Evolutionary conservation across 1,139 yeast species (phyloP).

Genomic region (Wickerhamomyces sp.): DNA sequence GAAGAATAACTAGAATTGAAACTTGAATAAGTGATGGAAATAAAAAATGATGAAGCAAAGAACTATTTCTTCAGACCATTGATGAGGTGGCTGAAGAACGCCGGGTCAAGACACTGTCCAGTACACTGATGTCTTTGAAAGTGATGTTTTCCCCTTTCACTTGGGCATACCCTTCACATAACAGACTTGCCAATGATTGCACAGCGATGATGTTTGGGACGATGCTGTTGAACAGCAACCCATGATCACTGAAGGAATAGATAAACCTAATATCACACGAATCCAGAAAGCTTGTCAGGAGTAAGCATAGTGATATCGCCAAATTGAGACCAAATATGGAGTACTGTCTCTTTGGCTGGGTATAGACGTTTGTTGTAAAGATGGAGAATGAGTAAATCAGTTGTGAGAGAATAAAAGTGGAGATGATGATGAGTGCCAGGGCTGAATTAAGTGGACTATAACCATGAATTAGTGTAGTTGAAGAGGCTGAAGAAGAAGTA

Average conservation of each 20-base stretch:
- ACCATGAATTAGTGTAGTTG: background rate
- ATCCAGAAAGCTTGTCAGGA: background rate
- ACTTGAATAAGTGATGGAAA: no score
- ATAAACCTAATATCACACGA: background rate
- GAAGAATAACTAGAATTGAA: no score
- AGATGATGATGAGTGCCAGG: background rate
- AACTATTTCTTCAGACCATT: no score
- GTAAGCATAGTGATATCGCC: background rate
- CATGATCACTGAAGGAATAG: background rate
- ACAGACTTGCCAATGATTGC: background rate
- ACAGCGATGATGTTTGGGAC: background rate
- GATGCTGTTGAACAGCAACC: background rate
- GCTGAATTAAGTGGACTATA: background rate
- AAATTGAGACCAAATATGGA: background rate
- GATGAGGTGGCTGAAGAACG: no score
- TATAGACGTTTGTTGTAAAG: conserved; percentile 16
- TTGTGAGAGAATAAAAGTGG: conserved; percentile 11
- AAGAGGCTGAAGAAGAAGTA: background rate
- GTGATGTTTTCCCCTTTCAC: background rate
- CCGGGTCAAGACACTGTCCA: no score
- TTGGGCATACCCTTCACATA: background rate
- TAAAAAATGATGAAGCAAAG: no score
- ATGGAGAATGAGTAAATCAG: conserved; percentile 12
- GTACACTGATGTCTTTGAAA: background rate
- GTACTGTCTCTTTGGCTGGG: conserved; percentile 5